Base-by-base conservation (phyloP, 1,284 basidiomycete species). In the Chondrostereum purpureum region DNA sequence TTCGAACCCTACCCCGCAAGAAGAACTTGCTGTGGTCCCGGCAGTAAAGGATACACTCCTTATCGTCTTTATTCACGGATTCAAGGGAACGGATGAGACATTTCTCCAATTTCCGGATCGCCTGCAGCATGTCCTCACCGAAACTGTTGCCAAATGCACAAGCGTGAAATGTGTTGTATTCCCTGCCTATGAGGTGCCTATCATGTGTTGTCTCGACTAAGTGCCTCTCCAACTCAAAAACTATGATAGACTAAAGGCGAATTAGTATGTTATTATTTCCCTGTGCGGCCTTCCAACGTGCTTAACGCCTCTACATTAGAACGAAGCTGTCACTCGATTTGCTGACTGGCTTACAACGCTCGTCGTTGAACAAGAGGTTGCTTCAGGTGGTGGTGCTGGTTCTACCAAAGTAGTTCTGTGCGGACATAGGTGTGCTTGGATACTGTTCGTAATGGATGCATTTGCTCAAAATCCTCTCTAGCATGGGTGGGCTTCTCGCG, bases 401-500 rank as follows among this genome's bases (percentile, higher is more conserved):
- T 83, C 76, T 51, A 84, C 84, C 0, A 88, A 81, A 59, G 75
- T 97, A 39, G 82, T 94, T 2, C 72, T 97, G 1, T 92, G 92
- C 58, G 93, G 93, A 2, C 94, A 97, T 61, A 94, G 88, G 89
- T 88, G 50, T 46, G 72, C 55, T 35, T 42, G 18, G 4, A 33
- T 45, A n/a, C 50, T 18, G 14, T 24, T 14, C 10, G 21, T 8
- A 5, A 41, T 21, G 23, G 16, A n/a, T n/a, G n/a, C n/a, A n/a
- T n/a, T n/a, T n/a, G n/a, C n/a, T n/a, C n/a, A n/a, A 12, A 41
- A 34, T 24, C n/a, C 42, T 24, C 42, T 44, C 14, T 54, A 93
- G 91, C 55, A 95, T 95, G 91, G 91, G 91, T 11, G 91, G 91
- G 2, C 66, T 94, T 12, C 74, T 97, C 0, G 86, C 88, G 19